These are phyloP conservation scores for Choanephora cucurbitarum DNA, from an alignment of 371 early-diverging fungal species.

Conservation along the genomic window DNA sequence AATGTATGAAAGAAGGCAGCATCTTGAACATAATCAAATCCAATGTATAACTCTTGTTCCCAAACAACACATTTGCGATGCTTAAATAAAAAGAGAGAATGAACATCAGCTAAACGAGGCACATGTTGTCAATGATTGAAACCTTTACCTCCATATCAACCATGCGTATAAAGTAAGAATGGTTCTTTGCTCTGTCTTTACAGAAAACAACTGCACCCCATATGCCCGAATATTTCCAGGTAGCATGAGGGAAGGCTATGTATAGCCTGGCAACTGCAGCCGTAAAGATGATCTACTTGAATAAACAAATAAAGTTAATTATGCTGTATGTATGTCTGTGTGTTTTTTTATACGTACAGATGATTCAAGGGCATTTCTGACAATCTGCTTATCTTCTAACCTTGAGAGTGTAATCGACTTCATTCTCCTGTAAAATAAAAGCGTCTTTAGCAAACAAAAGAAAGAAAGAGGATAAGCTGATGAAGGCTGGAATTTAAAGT, in stretches of 20 bases:
- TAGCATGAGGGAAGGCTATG: slow-evolving; percentile 66
- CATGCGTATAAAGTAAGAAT: slow-evolving; percentile 67
- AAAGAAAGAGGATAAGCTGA: too few relatives aligned
- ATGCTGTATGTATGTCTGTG: neutral
- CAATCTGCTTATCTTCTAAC: slow-evolving; percentile 38
- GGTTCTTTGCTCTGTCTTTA: slow-evolving; percentile 50
- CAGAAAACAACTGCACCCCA: slow-evolving; percentile 80
- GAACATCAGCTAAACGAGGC: neutral
- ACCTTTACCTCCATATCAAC: slow-evolving; percentile 69
- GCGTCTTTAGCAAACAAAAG: too few relatives aligned
- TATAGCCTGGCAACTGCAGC: slow-evolving; percentile 83
- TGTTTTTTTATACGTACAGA: slow-evolving; percentile 32
- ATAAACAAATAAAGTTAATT: slow-evolving; percentile 3
- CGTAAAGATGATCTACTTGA: slow-evolving; percentile 71
- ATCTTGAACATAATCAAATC: slow-evolving; percentile 73
- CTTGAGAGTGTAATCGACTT: slow-evolving; percentile 28
- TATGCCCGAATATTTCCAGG: slow-evolving; percentile 71
- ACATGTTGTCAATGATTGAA: neutral
- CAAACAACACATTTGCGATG: slow-evolving; percentile 68
- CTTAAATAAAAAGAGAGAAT: slow-evolving; percentile 18
- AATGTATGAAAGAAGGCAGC: slow-evolving; percentile 82
- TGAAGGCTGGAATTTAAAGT: neutral
- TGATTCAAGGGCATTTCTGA: slow-evolving; percentile 38
- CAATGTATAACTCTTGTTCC: slow-evolving; percentile 76
- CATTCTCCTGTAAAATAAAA: slow-evolving; percentile 7